Conservation (phyloP, 768 basidiomycete genomes). For the Naganishia onofrii region DNA sequence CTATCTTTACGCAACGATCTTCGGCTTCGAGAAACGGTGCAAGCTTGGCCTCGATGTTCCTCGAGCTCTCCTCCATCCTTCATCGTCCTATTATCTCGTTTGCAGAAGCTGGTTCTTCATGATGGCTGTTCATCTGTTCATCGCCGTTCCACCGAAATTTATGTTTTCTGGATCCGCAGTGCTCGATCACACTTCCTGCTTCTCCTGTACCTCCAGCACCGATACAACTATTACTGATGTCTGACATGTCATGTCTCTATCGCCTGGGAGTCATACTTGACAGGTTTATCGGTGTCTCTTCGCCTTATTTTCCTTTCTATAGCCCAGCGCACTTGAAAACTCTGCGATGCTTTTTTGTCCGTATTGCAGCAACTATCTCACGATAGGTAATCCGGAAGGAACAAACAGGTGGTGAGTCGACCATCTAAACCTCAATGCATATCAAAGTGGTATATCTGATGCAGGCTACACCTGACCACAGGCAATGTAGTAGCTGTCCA, state of each 20-base stretch:
- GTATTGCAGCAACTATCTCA: conserved; percentile 72
- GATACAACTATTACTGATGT: too few species aligned
- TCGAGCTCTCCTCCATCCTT: too few species aligned
- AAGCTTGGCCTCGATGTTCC: too few species aligned
- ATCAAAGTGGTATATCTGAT: not conserved
- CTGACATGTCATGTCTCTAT: too few species aligned
- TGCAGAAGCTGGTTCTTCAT: too few species aligned
- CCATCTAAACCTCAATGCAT: not conserved
- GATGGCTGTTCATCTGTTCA: not conserved
- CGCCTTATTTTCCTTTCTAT: too few species aligned
- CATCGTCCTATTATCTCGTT: too few species aligned
- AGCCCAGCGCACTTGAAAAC: not conserved
- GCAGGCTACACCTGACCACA: conserved; percentile 54
- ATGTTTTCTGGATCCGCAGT: conserved; percentile 7
- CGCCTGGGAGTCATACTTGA: too few species aligned
- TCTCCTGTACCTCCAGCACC: not conserved
- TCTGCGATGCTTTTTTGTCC: conserved; percentile 83
- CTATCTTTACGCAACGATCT: too few species aligned
- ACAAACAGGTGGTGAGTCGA: conserved; percentile 46
- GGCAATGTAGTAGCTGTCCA: conserved; percentile 88
- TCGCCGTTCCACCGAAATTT: conserved; percentile 9
- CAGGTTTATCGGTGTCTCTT: too few species aligned
- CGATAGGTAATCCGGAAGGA: conserved; percentile 46
- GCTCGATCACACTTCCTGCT: not conserved
- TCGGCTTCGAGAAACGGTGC: too few species aligned